Conservation (phyloP, 768 basidiomycete species). For the Leccinellum rugosiceps region DNA sequence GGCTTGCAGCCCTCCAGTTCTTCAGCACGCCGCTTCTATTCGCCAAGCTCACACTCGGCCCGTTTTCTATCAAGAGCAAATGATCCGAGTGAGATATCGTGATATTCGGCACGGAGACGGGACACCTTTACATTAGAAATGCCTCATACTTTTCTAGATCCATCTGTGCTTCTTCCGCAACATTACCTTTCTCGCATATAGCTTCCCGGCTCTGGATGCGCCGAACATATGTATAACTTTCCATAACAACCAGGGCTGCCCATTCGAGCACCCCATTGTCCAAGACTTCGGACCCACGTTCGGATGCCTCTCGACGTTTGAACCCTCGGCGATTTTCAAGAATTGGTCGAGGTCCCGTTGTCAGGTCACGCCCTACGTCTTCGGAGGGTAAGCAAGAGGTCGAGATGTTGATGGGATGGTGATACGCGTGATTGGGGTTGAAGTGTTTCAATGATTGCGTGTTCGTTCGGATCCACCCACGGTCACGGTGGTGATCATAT, state of each 20-base stretch:
- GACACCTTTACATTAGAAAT: not conserved
- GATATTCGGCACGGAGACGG: too few relatives aligned
- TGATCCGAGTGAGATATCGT: not conserved
- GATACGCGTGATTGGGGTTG: not conserved
- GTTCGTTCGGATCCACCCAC: not conserved
- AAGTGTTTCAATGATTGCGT: too few relatives aligned
- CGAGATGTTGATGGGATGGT: not conserved
- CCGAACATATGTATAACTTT: not conserved
- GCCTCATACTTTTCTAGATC: not conserved
- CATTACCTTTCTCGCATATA: too few relatives aligned
- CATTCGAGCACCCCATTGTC: conserved; percentile 2
- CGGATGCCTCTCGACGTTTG: not conserved
- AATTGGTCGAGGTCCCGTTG: not conserved
- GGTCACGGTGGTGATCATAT: not conserved
- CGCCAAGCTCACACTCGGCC: not conserved
- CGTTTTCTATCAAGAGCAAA: not conserved
- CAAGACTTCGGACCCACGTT: not conserved
- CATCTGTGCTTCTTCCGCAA: not conserved
- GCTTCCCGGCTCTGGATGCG: not conserved
- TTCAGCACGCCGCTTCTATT: not conserved
- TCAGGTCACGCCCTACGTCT: not conserved
- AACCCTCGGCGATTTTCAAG: too few relatives aligned
- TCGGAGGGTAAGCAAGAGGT: not conserved
- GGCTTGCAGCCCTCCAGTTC: not conserved
- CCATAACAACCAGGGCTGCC: conserved; percentile 15